phyloP scores from a whole-genome alignment of 495 filamentous ascomycete species.

The Glonium stellatum region DNA sequence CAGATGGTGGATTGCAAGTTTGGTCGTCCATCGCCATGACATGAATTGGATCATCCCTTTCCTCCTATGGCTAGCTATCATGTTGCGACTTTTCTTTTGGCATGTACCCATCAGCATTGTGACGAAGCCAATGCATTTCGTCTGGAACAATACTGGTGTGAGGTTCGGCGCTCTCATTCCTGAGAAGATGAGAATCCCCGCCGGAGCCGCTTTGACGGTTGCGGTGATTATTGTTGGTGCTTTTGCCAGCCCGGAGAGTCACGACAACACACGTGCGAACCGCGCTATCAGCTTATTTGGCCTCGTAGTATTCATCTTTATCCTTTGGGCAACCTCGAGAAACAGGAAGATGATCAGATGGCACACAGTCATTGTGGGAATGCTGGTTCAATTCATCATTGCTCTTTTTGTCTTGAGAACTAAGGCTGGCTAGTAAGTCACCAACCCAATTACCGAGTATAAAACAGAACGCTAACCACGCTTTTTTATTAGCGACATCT shows the following conservation, averaged over 20 bases:
- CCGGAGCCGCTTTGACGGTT: constrained; percentile 53
- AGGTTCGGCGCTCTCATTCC: constrained; percentile 51
- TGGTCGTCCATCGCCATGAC: constrained; percentile 65
- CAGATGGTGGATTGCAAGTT: constrained; percentile 84
- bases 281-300: constrained; percentile 78
- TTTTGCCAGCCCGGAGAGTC: constrained; percentile 61
- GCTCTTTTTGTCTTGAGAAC: constrained; percentile 82
- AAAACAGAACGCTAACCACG: constrained; percentile 5
- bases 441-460: background rate
- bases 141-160: constrained; percentile 59
- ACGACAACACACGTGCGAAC: constrained; percentile 69
- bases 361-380: constrained; percentile 84
- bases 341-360: constrained; percentile 66
- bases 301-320: constrained; percentile 60
- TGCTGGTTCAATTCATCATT: constrained; percentile 80
- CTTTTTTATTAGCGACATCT: constrained; percentile 60
- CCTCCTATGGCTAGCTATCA: constrained; percentile 69
- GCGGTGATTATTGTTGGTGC: constrained; percentile 67
- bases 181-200: constrained; percentile 51
- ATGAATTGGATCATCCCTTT: constrained; percentile 80
- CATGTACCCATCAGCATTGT: constrained; percentile 62
- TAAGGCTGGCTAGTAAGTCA: constrained; percentile 49
- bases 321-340: constrained; percentile 62
- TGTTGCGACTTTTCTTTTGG: constrained; percentile 64
- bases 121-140: constrained; percentile 54